phyloP scores from a whole-genome alignment of 73 alveolate species.

The Paramecium caudatum region DNA sequence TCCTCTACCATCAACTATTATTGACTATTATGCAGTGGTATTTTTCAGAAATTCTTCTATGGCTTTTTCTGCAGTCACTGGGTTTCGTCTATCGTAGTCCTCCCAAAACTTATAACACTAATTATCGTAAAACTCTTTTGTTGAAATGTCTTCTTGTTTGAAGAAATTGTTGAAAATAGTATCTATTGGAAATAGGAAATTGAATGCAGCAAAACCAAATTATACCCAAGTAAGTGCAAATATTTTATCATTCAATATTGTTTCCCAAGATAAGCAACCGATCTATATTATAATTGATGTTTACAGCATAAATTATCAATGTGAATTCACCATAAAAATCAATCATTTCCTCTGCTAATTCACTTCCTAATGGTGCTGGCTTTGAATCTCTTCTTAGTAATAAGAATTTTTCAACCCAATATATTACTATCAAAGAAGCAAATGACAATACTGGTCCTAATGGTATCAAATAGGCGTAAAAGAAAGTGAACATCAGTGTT shows the following conservation, averaged over 20 bases:
- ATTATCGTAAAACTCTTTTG: neutral
- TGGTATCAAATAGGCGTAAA: conserved; percentile 45
- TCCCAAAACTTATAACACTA: conserved; percentile 16
- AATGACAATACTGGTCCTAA: neutral
- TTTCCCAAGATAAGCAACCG: conserved; percentile 21
- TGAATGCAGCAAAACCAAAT: neutral
- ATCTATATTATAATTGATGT: neutral
- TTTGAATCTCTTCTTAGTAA: conserved; percentile 34
- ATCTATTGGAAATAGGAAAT: conserved; percentile 34
- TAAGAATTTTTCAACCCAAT: conserved; percentile 38
- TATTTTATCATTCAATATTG: neutral
- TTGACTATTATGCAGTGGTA: neutral
- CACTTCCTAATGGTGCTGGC: conserved; percentile 41
- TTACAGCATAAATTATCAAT: neutral
- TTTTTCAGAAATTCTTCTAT: conserved; percentile 59
- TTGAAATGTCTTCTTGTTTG: neutral
- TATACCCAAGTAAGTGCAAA: conserved; percentile 25
- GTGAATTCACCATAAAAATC: conserved; percentile 41
- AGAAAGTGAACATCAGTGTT: conserved; percentile 39
- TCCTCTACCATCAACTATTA: conserved; percentile 1
- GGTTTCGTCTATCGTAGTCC: conserved; percentile 71
- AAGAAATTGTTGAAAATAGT: neutral
- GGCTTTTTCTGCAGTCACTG: conserved; percentile 71
- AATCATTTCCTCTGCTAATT: conserved; percentile 50
- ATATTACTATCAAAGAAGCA: neutral